Evolutionary conservation across 2,329 filamentous ascomycete species (phyloP).

Genomic region (Fusarium sp.): DNA sequence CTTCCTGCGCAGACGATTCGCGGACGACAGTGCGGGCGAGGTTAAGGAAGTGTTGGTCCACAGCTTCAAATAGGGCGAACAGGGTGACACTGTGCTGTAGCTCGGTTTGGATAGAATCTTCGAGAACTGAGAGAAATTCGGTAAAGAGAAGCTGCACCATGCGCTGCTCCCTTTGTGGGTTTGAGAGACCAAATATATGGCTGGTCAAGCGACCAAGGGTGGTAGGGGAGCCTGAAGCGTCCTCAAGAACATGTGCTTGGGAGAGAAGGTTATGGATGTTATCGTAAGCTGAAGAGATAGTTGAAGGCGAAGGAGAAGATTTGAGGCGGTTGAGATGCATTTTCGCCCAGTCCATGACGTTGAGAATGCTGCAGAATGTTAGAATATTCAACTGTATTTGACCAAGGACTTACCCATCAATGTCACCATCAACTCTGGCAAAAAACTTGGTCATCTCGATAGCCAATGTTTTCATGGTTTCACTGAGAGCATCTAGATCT

Average conservation of each 20-base stretch:
- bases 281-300: conserved; percentile 78
- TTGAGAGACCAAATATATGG: conserved; percentile 82
- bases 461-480: conserved; percentile 85
- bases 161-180: conserved; percentile 82
- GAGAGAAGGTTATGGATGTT: conserved; percentile 85
- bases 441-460: conserved; percentile 93
- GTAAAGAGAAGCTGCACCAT: conserved; percentile 87
- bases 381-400: conserved; percentile 12
- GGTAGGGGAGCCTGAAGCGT: conserved; percentile 70
- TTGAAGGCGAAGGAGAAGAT: conserved; percentile 67
- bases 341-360: conserved; percentile 96
- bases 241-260: conserved; percentile 71
- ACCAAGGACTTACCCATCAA: conserved; percentile 74
- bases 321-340: conserved; percentile 82
- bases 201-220: conserved; percentile 76
- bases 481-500: conserved; percentile 86
- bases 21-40: conserved; percentile 87
- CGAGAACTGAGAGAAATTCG: conserved; percentile 87
- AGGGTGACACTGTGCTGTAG: conserved; percentile 83
- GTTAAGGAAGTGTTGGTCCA: conserved; percentile 91
- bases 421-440: conserved; percentile 90
- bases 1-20: conserved; percentile 85
- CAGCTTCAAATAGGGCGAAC: conserved; percentile 90
- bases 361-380: conserved; percentile 73
- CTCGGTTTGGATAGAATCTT: conserved; percentile 89